These are phyloP conservation scores for Physocladia obscura DNA, from an alignment of 192 early-diverging fungal genomes.

Conservation along the genomic window DNA sequence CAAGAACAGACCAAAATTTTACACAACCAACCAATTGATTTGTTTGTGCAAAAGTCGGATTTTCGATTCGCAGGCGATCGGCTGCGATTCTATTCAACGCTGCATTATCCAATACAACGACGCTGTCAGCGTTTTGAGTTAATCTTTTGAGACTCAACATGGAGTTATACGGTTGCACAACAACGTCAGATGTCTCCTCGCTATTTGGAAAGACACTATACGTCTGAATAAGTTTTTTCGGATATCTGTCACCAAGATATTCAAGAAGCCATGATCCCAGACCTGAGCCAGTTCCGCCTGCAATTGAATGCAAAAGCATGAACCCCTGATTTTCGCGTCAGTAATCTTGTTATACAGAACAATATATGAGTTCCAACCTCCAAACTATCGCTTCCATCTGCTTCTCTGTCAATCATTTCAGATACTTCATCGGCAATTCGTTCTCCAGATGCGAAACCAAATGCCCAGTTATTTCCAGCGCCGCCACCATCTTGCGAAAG, in stretches of 20 bases:
- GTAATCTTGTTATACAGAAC: no score
- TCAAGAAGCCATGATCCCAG: slow-evolving; percentile 91
- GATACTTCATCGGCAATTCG: slow-evolving; percentile 86
- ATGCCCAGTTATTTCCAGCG: slow-evolving; percentile 96
- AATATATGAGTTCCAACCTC: no score
- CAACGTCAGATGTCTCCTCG: slow-evolving; percentile 86
- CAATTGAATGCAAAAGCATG: slow-evolving; percentile 95
- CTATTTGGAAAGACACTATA: slow-evolving; percentile 98
- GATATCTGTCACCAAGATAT: slow-evolving; percentile 88
- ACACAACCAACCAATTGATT: slow-evolving; percentile 78
- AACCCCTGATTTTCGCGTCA: slow-evolving; percentile 78
- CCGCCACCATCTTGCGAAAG: slow-evolving; percentile 91
- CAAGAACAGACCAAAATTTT: neutral
- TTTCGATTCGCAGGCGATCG: slow-evolving; percentile 89
- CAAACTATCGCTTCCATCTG: slow-evolving; percentile 89
- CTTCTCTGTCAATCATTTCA: slow-evolving; percentile 96
- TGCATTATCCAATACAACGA: slow-evolving; percentile 95
- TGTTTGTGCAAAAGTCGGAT: slow-evolving; percentile 91
- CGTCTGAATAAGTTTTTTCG: slow-evolving; percentile 96
- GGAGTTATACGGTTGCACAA: slow-evolving; percentile 98
- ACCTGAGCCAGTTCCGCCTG: slow-evolving; percentile 97
- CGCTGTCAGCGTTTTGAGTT: slow-evolving; percentile 90
- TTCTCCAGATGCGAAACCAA: slow-evolving; percentile 86
- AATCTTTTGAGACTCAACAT: slow-evolving; percentile 89
- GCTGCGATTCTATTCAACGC: slow-evolving; percentile 89